phyloP scores from a whole-genome alignment of 2,329 filamentous ascomycete genomes.

The Cladosporium sp. region DNA sequence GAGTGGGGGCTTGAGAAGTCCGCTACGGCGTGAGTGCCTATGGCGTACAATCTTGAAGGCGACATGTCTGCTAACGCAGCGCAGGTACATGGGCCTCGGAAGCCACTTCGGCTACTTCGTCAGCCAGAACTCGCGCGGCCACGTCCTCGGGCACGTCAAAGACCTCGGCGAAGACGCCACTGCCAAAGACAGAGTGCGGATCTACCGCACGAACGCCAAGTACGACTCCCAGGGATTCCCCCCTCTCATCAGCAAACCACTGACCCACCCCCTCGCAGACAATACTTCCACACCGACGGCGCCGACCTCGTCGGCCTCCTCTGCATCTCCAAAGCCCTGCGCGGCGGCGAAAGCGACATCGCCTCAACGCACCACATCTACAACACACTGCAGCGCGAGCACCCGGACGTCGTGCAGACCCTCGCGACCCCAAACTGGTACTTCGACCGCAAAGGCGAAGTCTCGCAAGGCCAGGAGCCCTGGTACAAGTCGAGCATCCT shows the following conservation, averaged over 20 bases:
- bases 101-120: constrained; percentile 80
- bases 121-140: constrained; percentile 72
- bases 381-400: constrained; percentile 66
- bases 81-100: constrained; percentile 65
- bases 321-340: constrained; percentile 67
- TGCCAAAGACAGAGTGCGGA: constrained; percentile 75
- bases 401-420: constrained; percentile 68
- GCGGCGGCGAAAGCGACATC: constrained; percentile 76
- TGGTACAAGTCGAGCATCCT: constrained; percentile 68
- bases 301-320: constrained; percentile 76
- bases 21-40: constrained; percentile 50
- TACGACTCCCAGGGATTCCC: neutral
- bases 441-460: constrained; percentile 82
- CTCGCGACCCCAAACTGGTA: constrained; percentile 77
- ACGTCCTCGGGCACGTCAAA: constrained; percentile 82
- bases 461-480: constrained; percentile 62
- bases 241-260: neutral
- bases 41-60: neutral
- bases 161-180: constrained; percentile 73
- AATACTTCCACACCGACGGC: constrained; percentile 80
- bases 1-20: constrained; percentile 70
- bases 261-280: constrained; percentile 40
- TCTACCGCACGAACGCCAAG: constrained; percentile 73
- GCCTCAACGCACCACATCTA: constrained; percentile 71
- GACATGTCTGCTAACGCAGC: neutral